A percentile compares a stretch with the other conserved stretches of the same genome.
phyloP scores from a whole-genome alignment of 805 yeast genomes.

The Barnettozyma pratensis region DNA sequence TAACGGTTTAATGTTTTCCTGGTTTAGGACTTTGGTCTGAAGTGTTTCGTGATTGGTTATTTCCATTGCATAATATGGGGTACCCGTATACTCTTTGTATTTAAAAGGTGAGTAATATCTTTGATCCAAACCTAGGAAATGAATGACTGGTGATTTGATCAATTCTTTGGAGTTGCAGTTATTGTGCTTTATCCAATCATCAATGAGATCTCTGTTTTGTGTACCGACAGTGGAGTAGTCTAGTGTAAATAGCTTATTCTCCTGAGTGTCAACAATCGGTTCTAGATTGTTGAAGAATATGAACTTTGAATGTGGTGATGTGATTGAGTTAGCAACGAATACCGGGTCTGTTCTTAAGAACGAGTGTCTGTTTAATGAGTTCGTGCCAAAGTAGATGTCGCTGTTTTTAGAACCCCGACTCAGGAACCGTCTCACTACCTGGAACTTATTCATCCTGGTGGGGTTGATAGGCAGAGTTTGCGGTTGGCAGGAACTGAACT shows the following conservation, averaged over 20 bases:
- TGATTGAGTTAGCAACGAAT: conserved; percentile 39
- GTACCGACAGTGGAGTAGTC: conserved; percentile 16
- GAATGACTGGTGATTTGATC: conserved; percentile 16
- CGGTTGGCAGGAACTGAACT: too few relatives aligned
- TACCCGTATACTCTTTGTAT: conserved; percentile 50
- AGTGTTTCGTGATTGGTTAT: conserved; percentile 30
- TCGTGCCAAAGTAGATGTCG: conserved; percentile 41
- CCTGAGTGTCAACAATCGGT: conserved; percentile 21
- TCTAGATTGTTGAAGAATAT: conserved; percentile 30
- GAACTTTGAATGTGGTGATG: conserved; percentile 40
- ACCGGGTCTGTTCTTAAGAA: conserved; percentile 47
- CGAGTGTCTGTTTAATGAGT: conserved; percentile 50
- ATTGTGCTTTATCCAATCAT: conserved; percentile 22
- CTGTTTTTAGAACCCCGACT: background rate
- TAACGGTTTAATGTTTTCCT: conserved; percentile 4
- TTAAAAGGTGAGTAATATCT: conserved; percentile 33
- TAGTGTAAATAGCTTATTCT: conserved; percentile 7
- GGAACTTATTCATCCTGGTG: background rate
- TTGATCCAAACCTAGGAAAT: conserved; percentile 40
- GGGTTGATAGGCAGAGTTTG: too few relatives aligned
- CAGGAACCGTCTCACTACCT: background rate
- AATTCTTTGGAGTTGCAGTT: conserved; percentile 4
- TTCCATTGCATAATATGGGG: conserved; percentile 63
- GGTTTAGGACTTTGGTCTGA: conserved; percentile 1
- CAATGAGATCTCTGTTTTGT: conserved; percentile 12